phyloP scores from a whole-genome alignment of 2,329 filamentous ascomycete genomes.

The Colletotrichum phormii region DNA sequence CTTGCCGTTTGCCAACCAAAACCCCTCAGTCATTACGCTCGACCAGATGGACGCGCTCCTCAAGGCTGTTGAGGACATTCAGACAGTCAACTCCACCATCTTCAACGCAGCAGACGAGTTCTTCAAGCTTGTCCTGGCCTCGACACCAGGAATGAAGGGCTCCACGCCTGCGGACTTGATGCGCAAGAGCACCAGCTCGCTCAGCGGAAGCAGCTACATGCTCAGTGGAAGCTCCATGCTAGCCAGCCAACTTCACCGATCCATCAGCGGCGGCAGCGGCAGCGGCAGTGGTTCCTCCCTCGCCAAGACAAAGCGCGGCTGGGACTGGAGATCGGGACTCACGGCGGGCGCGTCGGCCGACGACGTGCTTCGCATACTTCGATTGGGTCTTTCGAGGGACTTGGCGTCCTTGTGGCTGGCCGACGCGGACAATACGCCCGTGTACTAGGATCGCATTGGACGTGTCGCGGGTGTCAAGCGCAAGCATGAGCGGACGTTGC shows the following conservation, averaged over 20 bases:
- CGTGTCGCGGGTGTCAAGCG: conserved; percentile 30
- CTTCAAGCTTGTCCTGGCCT: conserved; percentile 79
- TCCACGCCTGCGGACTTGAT: conserved; percentile 76
- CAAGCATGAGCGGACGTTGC: conserved; percentile 14
- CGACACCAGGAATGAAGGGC: conserved; percentile 71
- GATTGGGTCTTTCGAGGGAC: conserved; percentile 80
- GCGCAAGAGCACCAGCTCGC: conserved; percentile 61
- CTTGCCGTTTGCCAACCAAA: conserved; percentile 77
- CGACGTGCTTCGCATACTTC: conserved; percentile 79
- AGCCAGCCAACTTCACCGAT: conserved; percentile 70
- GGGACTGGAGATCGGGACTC: conserved; percentile 86
- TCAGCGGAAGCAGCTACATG: conserved; percentile 70
- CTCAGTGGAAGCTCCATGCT: conserved; percentile 82
- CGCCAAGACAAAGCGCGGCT: conserved; percentile 66
- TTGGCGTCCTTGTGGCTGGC: conserved; percentile 77
- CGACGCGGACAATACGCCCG: conserved; percentile 68
- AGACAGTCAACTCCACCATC: conserved; percentile 79
- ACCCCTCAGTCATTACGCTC: conserved; percentile 67
- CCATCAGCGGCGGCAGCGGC: conserved; percentile 66
- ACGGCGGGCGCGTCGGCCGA: conserved; percentile 71
- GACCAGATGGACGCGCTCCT: conserved; percentile 81
- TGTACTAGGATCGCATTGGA: conserved; percentile 47
- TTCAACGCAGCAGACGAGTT: conserved; percentile 83
- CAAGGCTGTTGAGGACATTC: conserved; percentile 82
- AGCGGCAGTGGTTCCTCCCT: conserved; percentile 49